Base-by-base conservation (phyloP, 1,139 yeast species). In the Protomyces lactucae-debilis region DNA sequence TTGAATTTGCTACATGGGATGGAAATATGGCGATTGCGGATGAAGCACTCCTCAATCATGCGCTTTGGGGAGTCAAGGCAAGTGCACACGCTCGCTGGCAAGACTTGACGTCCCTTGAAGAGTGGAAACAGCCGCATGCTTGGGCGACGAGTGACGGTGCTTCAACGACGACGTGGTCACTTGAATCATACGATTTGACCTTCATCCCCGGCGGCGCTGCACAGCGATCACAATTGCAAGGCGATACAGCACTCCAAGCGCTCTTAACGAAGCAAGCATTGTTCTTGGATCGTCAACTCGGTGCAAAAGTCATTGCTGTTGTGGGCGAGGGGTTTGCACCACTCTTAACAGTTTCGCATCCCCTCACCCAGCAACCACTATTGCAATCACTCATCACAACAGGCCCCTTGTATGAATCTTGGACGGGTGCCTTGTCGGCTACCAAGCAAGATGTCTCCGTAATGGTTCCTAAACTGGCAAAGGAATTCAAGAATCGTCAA, bases 1-100 rank as follows among this genome's bases (percentile, higher is more conserved):
- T 59, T n/a, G 63, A 59, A 25, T 59, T 59, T 43, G 63, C 63
- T 14, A 59, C 63, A 12, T 59, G 63, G 63, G 63, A 59, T 52
- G 63, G 63, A 2, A 39, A 52, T 32, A 55, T 52, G 18, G 63
- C 63, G 21, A 21, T 9, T 5, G 63, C 63, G 3, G 63, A 59
- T n/a, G 32, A 46, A 23, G 54, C 57, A 18, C 36, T 59, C 3
- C 45, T 59, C 21, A 53, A 28, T 10, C 57, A 59, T 43, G 35
- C 53, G 23, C 23, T 59, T 9, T 59, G 52, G 52, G 63, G 63
- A 3, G 43, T 57, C 28, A 28, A 52, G 10, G 53, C 53, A 9
- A 25, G 40, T 12, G 32, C 54, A 12, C 63, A 59, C 37, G 18
- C 52, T 18, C 43, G 46, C 18, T 59, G 63, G 63, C 40, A 59